A percentile compares a stretch with the other conserved stretches of the same genome.
phyloP scores from a whole-genome alignment of 2,329 filamentous ascomycete genomes.

The Fusarium humuli region DNA sequence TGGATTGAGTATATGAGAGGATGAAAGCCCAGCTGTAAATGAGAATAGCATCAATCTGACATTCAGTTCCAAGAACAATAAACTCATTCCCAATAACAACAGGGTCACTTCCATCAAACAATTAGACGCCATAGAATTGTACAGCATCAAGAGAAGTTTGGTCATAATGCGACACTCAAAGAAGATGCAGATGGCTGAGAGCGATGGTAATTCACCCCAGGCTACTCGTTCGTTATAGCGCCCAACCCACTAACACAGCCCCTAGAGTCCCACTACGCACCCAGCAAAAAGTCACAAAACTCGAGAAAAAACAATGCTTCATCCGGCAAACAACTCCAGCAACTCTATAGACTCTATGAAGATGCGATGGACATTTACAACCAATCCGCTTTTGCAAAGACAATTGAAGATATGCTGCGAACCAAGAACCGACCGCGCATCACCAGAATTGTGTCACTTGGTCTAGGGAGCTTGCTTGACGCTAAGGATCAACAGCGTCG shows the following conservation, averaged over 20 bases:
- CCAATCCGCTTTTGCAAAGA: slow-evolving; percentile 27
- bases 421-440: slow-evolving; percentile 35
- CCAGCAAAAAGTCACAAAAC: slow-evolving; percentile 10
- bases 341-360: slow-evolving; percentile 29
- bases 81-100: background rate
- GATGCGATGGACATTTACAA: slow-evolving; percentile 29
- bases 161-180: slow-evolving; percentile 28
- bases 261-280: background rate
- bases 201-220: slow-evolving; percentile 8
- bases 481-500: slow-evolving; percentile 42
- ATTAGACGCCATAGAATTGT: background rate
- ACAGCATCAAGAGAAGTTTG: background rate
- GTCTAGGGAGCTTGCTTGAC: slow-evolving; percentile 36
- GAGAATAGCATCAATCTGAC: slow-evolving; percentile 1
- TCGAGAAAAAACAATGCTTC: slow-evolving; percentile 19
- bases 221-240: background rate
- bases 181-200: slow-evolving; percentile 3
- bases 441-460: slow-evolving; percentile 36
- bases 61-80: background rate
- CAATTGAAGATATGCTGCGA: slow-evolving; percentile 34
- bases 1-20: background rate
- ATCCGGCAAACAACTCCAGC: slow-evolving; percentile 31
- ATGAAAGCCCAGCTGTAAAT: background rate
- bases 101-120: background rate
- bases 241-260: background rate